Evolutionary conservation across 108 stramenopile species (phyloP), one percentile per base, ranked within the genome.

Genomic region (Nitzschia inconspicua): DNA sequence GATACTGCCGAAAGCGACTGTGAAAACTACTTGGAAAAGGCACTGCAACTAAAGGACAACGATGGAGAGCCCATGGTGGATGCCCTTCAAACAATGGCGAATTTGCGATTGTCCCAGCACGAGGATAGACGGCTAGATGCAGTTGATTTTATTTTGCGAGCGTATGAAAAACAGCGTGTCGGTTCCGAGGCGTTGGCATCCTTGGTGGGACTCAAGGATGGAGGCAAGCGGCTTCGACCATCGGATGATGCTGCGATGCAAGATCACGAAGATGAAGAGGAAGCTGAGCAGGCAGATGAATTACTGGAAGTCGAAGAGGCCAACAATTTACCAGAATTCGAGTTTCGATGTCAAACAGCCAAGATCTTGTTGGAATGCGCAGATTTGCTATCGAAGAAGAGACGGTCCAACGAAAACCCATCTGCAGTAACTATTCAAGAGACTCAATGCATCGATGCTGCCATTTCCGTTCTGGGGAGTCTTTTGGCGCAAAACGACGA

Each of bases 401-500:
- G n/a, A 11, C n/a, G 37, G 41, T 13, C 25, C 6, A 54, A 27
- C 25, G 22, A 27, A 13, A 9, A 24, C 10, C 8, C 60, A 2
- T 7, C 48, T 52, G 34, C 20, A 2, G 60, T 44, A 16, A 51
- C 47, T n/a, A 30, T 41, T 16, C 52, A 68, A 51, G 68, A 53
- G 24, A 65, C 76, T 16, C 59, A 72, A 65, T 89, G 89, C 32
- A 59, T 68, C 14, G 60, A 80, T 23, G 78, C 85, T 4, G 89
- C 87, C 26, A 83, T 91, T 47, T 75, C 76, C 43, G 89, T 94
- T 7, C 46, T 94, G 35, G 89, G 89, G 16, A 91, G 89, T 69
- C 66, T 94, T 7, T 42, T 94, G 65, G 85, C 88, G 22, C 88
- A 94, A 72, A 84, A 94, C 57, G 93, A 94, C 56, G 89, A 90